Base-by-base conservation (phyloP, 768 basidiomycete species). In the Suillus hirtellus region DNA sequence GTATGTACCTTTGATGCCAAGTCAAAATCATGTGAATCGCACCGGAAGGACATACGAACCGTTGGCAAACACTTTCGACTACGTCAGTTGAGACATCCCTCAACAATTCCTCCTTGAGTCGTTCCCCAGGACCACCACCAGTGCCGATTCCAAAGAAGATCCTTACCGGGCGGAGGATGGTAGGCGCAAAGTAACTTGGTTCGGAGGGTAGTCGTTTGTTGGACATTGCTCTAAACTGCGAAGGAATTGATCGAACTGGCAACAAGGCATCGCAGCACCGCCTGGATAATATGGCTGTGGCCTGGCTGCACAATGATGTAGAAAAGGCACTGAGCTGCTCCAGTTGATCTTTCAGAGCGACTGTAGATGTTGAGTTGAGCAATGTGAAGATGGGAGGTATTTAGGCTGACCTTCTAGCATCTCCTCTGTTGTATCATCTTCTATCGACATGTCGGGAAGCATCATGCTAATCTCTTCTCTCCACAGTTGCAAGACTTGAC, bases 151-250 rank as follows among this genome's bases (percentile, higher is more conserved):
- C 87, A 71, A 96, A 93, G 74, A 93, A 89, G 12, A 81, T 76
- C 67, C 86, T 89, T 42, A 96, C 73, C 1, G 97, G 93, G 35
- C 88, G 89, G 40, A 99, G 79, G 63, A 99, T 89, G 40, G 85
- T 82, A 1, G 86, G 78, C 3, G 98, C 86, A 70, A 96, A 99
- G 72, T 93, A 89, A 70, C 95, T 97, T 27, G 94, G 87, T 70
- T 92, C 92, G 15, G 81, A 84, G 1, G 93, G 88, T 65, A 80
- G 77, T 4, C 86, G 85, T 72, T 89, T 88, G 74, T 84, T 86
- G 59, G 90, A 84, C 88, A 89, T 89, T 17, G 92, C 92, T 60
- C 96, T 84, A 69, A 96, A 92, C 69, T 98, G 95, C 0, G 91
- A 89, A 1, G 94, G 93, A 70, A 98, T 92, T 0, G 92, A 90